Base-by-base conservation (phyloP, 768 basidiomycete genomes). In the Boletus edulis region DNA sequence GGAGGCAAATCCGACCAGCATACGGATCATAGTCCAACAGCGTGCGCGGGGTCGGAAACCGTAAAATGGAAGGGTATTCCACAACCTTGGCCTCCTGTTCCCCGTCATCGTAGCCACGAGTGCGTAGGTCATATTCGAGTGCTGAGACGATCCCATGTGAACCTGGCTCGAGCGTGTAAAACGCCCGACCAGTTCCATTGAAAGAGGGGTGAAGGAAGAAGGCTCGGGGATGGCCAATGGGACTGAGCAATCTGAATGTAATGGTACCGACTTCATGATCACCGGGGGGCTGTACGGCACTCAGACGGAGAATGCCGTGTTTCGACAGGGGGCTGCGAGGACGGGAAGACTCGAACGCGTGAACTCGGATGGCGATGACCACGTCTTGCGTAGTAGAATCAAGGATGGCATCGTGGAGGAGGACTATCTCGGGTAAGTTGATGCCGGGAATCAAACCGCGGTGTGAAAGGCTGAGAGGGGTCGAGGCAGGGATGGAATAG, bases 401-500 rank as follows among this genome's bases (percentile, higher is more conserved):
- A 0, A 55, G 4, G 14, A 46, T 3, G 13, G 64, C 18, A 31
- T 65, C 62, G 3, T 47, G 56, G 5, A 65, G 64, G 4, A 65
- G 55, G 2, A 47, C n/a, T 22, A 27, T 5, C 7, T 44, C 22
- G 1, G 6, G 3, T 15, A 55, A 18, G 12, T 12, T 22, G 18
- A 55, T 43, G 4, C 32, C 39, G 9, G 42, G 38, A 4, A 65
- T 53, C 46, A 54, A 15, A 8, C 62, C 51, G 5, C 31, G 18
- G 18, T 65, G 62, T 2, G 64, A 64, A 9, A 32, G 39, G 3
- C 14, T 46, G 14, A 63, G 58, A 20, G n/a, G 4, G 29, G 6
- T 40, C 5, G n/a, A 17, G 18, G 42, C 17, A 34, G 39, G 34
- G 11, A 15, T 13, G 10, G 12, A 18, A 24, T 0, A 3, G 13